Evolutionary conservation across 768 basidiomycete species (phyloP).

Genomic region (Macrocybe gigantea): DNA sequence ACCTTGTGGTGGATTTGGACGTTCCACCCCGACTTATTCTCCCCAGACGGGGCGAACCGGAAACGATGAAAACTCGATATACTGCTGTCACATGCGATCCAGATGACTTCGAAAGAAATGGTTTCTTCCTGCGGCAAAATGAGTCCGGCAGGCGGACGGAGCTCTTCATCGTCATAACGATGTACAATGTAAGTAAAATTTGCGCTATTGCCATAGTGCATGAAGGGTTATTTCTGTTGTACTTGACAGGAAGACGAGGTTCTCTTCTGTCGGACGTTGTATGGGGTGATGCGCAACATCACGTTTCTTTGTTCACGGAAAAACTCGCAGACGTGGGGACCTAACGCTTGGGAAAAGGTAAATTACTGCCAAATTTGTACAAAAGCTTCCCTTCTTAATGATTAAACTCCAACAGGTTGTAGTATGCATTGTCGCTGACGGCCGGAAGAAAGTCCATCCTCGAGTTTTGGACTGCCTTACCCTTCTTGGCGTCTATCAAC

Average conservation of each 20-base stretch:
- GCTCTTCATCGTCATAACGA: constrained; percentile 90
- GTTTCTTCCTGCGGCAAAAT: constrained; percentile 83
- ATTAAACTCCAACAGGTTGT: constrained; percentile 53
- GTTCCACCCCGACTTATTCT: constrained; percentile 84
- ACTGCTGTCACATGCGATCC: constrained; percentile 94
- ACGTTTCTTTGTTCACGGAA: constrained; percentile 78
- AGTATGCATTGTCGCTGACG: constrained; percentile 89
- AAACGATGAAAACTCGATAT: constrained; percentile 70
- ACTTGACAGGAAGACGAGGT: constrained; percentile 72
- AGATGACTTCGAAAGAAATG: constrained; percentile 80
- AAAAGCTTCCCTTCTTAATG: background rate
- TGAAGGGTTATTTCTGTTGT: constrained; percentile 1
- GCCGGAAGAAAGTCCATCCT: constrained; percentile 76
- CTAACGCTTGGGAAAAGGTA: constrained; percentile 95
- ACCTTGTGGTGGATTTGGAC: constrained; percentile 77
- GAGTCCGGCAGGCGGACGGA: constrained; percentile 78
- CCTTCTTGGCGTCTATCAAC: constrained; percentile 88
- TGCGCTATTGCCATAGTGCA: background rate
- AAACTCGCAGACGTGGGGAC: constrained; percentile 92
- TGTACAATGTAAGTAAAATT: constrained; percentile 77
- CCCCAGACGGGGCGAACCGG: constrained; percentile 61
- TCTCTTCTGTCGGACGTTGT: constrained; percentile 87
- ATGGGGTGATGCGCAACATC: constrained; percentile 91
- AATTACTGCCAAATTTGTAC: background rate
- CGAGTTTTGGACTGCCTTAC: constrained; percentile 86